Percentiles rank a stretch among this genome's conserved stretches.
Evolutionary conservation across 768 basidiomycete species (phyloP).

Genomic region (Hericium erinaceus): DNA sequence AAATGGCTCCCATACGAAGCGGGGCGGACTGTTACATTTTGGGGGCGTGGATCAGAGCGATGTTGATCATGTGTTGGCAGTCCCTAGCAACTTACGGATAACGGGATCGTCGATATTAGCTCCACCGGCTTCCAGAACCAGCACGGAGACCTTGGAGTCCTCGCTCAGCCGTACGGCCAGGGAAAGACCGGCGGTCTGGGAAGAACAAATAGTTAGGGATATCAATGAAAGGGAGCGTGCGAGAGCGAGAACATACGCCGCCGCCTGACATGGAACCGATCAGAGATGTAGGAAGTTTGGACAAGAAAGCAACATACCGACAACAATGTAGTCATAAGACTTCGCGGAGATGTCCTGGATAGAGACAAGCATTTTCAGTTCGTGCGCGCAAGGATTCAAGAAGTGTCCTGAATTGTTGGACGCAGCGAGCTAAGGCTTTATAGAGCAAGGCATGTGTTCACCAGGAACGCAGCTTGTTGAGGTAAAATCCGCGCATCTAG

Average conservation of each 20-base stretch:
- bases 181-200: slow-evolving; percentile 45
- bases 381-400: no score
- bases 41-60: neutral
- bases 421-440: no score
- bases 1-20: neutral
- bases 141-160: slow-evolving; percentile 41
- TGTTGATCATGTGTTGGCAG: no score
- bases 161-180: slow-evolving; percentile 52
- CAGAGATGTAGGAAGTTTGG: neutral
- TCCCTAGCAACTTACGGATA: neutral
- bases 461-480: no score
- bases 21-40: neutral
- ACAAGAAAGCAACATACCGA: neutral
- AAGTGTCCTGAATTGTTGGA: no score
- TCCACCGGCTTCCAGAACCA: slow-evolving; percentile 49
- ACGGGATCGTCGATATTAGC: neutral
- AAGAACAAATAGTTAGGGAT: no score
- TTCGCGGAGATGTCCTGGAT: neutral
- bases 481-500: no score
- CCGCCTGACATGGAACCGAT: no score
- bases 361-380: neutral
- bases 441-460: no score
- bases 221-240: neutral
- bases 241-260: neutral
- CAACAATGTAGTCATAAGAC: neutral